phyloP scores from a whole-genome alignment of 345 rosid species.

The Citropsis articulata region DNA sequence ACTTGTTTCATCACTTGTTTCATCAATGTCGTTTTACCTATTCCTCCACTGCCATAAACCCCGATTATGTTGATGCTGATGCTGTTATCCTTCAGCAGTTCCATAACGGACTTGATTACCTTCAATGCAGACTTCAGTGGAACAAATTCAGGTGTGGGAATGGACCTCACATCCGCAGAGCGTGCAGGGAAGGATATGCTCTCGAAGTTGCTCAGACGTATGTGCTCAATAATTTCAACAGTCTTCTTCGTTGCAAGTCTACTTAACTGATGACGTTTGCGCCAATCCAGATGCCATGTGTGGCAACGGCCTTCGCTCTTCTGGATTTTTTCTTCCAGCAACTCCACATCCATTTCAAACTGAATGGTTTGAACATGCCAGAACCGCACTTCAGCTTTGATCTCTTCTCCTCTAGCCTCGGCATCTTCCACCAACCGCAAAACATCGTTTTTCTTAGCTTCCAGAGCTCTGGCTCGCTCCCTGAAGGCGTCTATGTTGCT shows the following conservation, averaged over 20 bases:
- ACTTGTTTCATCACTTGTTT: slow-evolving; percentile 4
- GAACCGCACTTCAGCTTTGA: neutral
- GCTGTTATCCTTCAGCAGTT: neutral
- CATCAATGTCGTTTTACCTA: neutral
- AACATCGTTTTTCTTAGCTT: neutral
- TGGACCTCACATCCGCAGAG: neutral
- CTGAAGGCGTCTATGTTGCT: neutral
- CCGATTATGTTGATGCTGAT: neutral
- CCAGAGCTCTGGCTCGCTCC: neutral
- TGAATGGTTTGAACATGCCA: neutral
- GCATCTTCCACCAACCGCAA: neutral
- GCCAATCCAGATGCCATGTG: neutral
- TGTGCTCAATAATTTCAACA: neutral
- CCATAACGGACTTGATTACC: neutral
- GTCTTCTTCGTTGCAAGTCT: neutral
- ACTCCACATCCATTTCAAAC: neutral
- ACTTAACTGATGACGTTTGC: neutral
- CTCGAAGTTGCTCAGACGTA: neutral
- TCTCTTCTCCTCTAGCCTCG: neutral
- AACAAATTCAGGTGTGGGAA: slow-evolving; percentile 1
- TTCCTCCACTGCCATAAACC: slow-evolving; percentile 1
- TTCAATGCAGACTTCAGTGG: neutral
- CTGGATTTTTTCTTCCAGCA: neutral
- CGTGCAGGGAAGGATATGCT: neutral
- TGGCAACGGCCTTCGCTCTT: neutral